phyloP scores from a whole-genome alignment of 371 early-diverging fungal species.

The Amoeboaphelidium protococcarum region DNA sequence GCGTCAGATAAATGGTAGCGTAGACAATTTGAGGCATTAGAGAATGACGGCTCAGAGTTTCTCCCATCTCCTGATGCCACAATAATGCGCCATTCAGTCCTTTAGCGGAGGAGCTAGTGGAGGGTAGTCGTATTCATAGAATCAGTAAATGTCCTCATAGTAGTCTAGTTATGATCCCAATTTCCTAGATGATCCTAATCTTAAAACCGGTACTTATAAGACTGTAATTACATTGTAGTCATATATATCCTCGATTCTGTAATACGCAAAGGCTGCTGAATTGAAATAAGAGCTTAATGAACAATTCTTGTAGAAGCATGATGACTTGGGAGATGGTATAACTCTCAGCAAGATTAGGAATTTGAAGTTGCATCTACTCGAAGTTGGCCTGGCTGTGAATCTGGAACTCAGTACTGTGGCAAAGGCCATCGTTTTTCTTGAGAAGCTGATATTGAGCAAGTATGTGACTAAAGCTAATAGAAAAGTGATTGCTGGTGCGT shows the following conservation, averaged over 20 bases:
- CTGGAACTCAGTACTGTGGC: slow-evolving; percentile 75
- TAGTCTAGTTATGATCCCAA: slow-evolving; percentile 14
- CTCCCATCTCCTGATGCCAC: too few relatives aligned
- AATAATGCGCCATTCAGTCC: too few relatives aligned
- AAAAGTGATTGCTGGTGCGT: slow-evolving; percentile 43
- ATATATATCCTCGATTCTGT: slow-evolving; percentile 31
- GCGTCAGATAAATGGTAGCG: too few relatives aligned
- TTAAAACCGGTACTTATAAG: slow-evolving; percentile 22
- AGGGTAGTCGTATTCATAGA: too few relatives aligned
- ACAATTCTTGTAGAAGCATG: slow-evolving; percentile 42
- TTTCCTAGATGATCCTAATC: slow-evolving; percentile 35
- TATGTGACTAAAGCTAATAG: slow-evolving; percentile 42
- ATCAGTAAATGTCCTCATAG: background rate
- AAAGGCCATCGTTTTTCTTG: slow-evolving; percentile 63
- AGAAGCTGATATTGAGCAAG: slow-evolving; percentile 47
- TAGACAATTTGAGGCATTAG: too few relatives aligned
- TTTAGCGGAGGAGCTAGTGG: too few relatives aligned
- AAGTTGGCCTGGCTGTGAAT: slow-evolving; percentile 19
- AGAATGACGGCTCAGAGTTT: too few relatives aligned
- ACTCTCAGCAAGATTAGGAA: slow-evolving; percentile 50
- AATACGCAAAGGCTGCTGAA: slow-evolving; percentile 24
- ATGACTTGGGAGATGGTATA: slow-evolving; percentile 33
- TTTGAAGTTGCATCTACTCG: slow-evolving; percentile 33
- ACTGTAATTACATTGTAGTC: slow-evolving; percentile 28
- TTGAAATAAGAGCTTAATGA: slow-evolving; percentile 41